A percentile compares a stretch with the other conserved stretches of the same genome.
phyloP scores from a whole-genome alignment of 2,329 filamentous ascomycete species.

The Xylaria sp. region DNA sequence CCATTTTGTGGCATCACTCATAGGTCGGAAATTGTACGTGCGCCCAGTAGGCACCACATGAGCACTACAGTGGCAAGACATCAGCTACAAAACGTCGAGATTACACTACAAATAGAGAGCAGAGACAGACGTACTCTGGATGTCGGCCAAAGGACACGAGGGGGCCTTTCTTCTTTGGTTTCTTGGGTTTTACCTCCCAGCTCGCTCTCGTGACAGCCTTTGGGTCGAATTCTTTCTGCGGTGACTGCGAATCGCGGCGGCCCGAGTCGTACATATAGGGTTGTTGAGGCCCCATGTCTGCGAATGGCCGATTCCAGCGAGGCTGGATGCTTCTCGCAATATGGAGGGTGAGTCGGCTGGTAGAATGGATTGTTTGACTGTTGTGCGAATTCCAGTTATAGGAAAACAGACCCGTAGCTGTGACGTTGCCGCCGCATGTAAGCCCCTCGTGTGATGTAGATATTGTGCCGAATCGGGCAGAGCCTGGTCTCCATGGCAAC shows the following conservation, averaged over 20 bases:
- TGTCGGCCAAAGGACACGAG: constrained; percentile 85
- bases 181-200: constrained; percentile 70
- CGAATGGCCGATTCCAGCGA: constrained; percentile 37
- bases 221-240: constrained; percentile 67
- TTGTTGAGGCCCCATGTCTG: constrained; percentile 45
- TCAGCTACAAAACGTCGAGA: constrained; percentile 16
- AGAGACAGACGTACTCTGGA: constrained; percentile 75
- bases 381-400: constrained; percentile 19
- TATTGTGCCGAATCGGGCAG: constrained; percentile 26
- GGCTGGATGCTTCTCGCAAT: constrained; percentile 36
- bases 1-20: constrained; percentile 76
- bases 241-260: constrained; percentile 42
- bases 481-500: constrained; percentile 46
- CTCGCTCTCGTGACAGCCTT: constrained; percentile 86
- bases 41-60: constrained; percentile 73
- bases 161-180: constrained; percentile 76
- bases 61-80: constrained; percentile 53
- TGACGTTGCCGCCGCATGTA: constrained; percentile 17
- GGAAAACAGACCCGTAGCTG: constrained; percentile 13
- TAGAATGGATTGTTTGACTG: constrained; percentile 31
- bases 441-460: constrained; percentile 25
- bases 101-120: not conserved
- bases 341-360: constrained; percentile 15
- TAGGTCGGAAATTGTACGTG: constrained; percentile 68
- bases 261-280: constrained; percentile 48